Evolutionary conservation across 1,284 basidiomycete species (phyloP).

Genomic region (Cutaneotrichosporon spelunceum): DNA sequence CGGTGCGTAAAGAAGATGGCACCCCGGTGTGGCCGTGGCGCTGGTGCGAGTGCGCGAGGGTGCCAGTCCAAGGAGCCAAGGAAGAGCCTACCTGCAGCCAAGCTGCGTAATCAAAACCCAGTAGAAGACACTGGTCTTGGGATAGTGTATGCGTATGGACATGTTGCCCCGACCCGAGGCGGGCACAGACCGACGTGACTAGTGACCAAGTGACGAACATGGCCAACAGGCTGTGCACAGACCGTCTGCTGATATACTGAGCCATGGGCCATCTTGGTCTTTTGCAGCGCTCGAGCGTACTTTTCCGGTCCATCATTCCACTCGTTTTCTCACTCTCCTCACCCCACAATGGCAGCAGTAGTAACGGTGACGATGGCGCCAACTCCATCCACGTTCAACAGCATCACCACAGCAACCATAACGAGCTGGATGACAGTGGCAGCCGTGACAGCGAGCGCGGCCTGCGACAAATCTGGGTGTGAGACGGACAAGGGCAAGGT

Average conservation of each 20-base stretch:
- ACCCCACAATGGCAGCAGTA: too few relatives aligned
- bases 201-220: background rate
- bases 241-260: background rate
- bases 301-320: background rate
- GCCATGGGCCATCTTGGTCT: background rate
- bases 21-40: background rate
- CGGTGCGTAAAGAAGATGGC: background rate
- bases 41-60: background rate
- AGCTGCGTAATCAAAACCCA: background rate
- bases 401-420: background rate
- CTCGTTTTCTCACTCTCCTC: background rate
- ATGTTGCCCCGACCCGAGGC: background rate
- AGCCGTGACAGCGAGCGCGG: background rate
- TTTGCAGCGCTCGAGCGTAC: background rate
- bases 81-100: background rate
- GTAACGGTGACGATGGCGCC: too few relatives aligned
- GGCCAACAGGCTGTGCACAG: background rate
- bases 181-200: background rate
- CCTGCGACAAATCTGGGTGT: background rate
- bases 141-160: constrained; percentile 1
- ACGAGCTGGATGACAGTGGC: background rate
- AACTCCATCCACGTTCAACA: background rate
- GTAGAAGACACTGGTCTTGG: background rate
- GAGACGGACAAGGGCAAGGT: background rate
- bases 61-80: background rate